Percentiles rank a stretch among this genome's conserved stretches.
Evolutionary conservation across 2,329 filamentous ascomycete genomes (phyloP).

Genomic region (Trichoderma hamatum): DNA sequence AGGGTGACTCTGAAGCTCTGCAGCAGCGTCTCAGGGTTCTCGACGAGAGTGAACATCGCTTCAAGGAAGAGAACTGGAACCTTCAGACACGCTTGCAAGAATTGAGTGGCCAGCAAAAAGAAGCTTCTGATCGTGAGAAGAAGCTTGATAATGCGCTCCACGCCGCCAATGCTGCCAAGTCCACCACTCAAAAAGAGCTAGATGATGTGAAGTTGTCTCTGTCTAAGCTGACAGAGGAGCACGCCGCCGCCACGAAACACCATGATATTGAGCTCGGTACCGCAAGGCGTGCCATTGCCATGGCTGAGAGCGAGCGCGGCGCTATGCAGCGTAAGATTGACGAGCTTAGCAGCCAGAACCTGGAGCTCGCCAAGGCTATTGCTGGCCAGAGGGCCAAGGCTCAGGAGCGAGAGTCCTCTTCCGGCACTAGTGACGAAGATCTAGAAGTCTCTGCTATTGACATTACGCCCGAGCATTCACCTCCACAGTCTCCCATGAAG

Average conservation of each 20-base stretch:
- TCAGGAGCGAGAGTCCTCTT: constrained; percentile 64
- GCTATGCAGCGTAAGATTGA: constrained; percentile 82
- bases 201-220: constrained; percentile 85
- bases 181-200: constrained; percentile 76
- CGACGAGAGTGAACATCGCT: constrained; percentile 92
- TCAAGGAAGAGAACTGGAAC: constrained; percentile 99
- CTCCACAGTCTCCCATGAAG: constrained; percentile 87
- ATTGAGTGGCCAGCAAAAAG: constrained; percentile 70
- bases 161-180: constrained; percentile 73
- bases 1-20: constrained; percentile 79
- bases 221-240: constrained; percentile 79
- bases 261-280: constrained; percentile 87
- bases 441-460: constrained; percentile 68
- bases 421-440: constrained; percentile 63
- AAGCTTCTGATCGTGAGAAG: constrained; percentile 80
- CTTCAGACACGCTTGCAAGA: constrained; percentile 92
- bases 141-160: constrained; percentile 76
- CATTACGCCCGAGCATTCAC: constrained; percentile 84
- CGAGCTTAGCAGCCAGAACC: constrained; percentile 84
- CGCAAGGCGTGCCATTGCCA: constrained; percentile 76
- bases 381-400: constrained; percentile 70
- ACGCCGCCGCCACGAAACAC: constrained; percentile 74
- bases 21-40: constrained; percentile 78
- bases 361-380: constrained; percentile 84
- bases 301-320: constrained; percentile 77